Conservation (phyloP, 2,329 filamentous ascomycete species). For the Aspergillus pseudoglaucus region DNA sequence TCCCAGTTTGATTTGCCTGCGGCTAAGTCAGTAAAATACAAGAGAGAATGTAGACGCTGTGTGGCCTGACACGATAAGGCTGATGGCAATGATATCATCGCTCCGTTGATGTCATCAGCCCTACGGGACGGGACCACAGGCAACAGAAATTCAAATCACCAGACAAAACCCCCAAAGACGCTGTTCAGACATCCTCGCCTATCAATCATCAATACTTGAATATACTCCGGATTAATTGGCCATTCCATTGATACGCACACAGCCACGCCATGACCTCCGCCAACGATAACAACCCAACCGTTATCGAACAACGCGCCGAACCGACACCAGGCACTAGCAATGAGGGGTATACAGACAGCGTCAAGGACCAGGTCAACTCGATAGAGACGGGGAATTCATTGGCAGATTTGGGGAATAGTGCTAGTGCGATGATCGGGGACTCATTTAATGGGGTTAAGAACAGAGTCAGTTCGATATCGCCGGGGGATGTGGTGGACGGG, state of each 20-base stretch:
- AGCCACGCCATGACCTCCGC: background rate
- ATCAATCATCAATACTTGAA: background rate
- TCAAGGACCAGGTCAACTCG: background rate
- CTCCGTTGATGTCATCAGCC: background rate
- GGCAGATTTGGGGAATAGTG: slow-evolving; percentile 1
- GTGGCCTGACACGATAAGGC: background rate
- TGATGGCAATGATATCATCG: slow-evolving; percentile 1
- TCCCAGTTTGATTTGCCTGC: no score
- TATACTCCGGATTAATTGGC: background rate
- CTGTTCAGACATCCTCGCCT: background rate
- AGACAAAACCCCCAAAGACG: background rate
- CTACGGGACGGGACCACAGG: background rate
- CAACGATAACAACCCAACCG: background rate
- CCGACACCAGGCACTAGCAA: background rate
- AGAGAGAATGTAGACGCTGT: no score
- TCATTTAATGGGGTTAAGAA: slow-evolving; percentile 9
- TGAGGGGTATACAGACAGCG: background rate
- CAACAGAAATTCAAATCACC: background rate
- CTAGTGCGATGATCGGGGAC: slow-evolving; percentile 6
- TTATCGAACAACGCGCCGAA: background rate
- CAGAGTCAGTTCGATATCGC: slow-evolving; percentile 2
- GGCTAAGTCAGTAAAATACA: no score
- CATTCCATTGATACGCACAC: background rate
- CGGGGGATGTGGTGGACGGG: slow-evolving; percentile 8
- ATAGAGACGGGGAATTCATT: slow-evolving; percentile 1